Base-by-base conservation (phyloP, 495 filamentous ascomycete genomes). In the Astrothelium macrocarpum region DNA sequence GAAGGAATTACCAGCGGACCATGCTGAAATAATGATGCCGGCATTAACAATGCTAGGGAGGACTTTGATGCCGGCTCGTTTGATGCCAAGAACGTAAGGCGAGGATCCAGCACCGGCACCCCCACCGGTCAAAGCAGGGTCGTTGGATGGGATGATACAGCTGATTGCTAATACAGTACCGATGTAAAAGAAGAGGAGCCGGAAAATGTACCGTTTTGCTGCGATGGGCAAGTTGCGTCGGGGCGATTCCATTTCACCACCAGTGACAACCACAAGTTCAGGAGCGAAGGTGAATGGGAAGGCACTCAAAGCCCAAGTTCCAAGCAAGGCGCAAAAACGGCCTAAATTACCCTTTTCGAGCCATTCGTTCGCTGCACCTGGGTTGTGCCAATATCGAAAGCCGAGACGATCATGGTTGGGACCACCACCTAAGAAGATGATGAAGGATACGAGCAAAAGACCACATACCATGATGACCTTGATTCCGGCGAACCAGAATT, bases 11-110 rank as follows among this genome's bases (percentile, higher is more conserved):
- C 79, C 85, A 23, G 84, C 83, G 9, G 83, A 84, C 77, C 88
- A 87, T 1, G 87, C 88, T 2, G 86, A 89, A 11, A 87, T 83
- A 45, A 90, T 79, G 59, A 92, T 89, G 4, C 86, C 77, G 1
- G 84, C 80, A 36, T 88, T 90, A 62, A 87, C 86, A 29, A 88
- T 77, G 1, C 76, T 80, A n/a, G 82, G 80, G 18, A 90, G 78
- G 9, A 78, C 80, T 0, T 76, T 77, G 66, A 86, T 81, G 2
- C 77, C 74, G 11, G 82, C 79, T 39, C 78, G 75, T 25, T 77
- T 71, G 63, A 86, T 83, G 4, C 79, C 84, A 29, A 85, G 74
- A 26, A 86, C 84, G 64, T 83, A 88, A 1, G 85, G 78, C 0
- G 82, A 85, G 16, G 80, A 78, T 23, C 76, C 75, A 25, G 82